phyloP scores from a whole-genome alignment of 352 stramenopile species.

The Phytophthora sansomeana region DNA sequence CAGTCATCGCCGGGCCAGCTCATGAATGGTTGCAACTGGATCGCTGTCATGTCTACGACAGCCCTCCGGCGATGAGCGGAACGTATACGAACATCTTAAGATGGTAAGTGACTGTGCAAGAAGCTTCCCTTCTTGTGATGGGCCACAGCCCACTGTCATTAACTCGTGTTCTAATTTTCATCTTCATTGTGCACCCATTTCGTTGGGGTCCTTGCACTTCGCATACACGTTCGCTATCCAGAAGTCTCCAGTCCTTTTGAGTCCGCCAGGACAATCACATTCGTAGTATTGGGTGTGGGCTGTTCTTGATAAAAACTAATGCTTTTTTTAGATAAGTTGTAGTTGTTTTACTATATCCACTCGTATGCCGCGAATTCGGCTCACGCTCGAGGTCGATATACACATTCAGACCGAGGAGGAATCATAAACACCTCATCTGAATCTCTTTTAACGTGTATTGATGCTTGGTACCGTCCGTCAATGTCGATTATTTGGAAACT shows the following conservation, averaged over 20 bases:
- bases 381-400: neutral
- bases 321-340: slow-evolving; percentile 8
- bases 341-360: slow-evolving; percentile 1
- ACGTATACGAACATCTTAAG: neutral
- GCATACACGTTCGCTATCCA: neutral
- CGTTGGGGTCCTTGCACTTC: neutral
- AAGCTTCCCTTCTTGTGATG: slow-evolving; percentile 4
- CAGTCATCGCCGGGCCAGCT: neutral
- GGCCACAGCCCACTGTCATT: slow-evolving; percentile 1
- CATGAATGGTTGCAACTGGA: neutral
- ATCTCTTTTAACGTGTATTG: too few species aligned
- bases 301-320: neutral
- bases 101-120: slow-evolving; percentile 5
- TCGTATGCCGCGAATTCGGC: neutral
- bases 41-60: neutral
- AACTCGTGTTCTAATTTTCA: neutral
- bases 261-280: neutral
- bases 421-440: too few species aligned
- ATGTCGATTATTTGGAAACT: too few species aligned
- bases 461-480: too few species aligned
- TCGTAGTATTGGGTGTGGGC: neutral
- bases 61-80: slow-evolving; percentile 3
- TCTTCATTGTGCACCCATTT: slow-evolving; percentile 3
- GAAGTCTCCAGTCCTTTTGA: slow-evolving; percentile 2
- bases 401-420: neutral